These are phyloP conservation scores for Mycena leptocephala DNA, from an alignment of 768 basidiomycete species.

Conservation along the genomic window DNA sequence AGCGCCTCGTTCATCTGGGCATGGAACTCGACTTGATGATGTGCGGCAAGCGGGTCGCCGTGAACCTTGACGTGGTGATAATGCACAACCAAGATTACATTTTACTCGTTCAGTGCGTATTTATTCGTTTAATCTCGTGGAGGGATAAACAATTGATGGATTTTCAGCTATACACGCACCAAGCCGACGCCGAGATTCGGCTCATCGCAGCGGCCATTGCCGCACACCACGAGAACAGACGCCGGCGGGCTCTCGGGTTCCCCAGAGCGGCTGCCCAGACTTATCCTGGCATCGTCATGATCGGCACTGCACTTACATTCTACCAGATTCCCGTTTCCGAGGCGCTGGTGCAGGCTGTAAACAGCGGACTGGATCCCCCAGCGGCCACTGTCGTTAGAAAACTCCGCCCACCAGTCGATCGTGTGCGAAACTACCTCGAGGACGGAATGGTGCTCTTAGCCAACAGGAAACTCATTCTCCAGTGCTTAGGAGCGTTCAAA, in stretches of 20 bases:
- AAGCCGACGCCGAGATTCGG: constrained; percentile 47
- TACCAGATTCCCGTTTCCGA: constrained; percentile 42
- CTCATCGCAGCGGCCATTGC: too few relatives aligned
- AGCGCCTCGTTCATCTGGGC: constrained; percentile 31
- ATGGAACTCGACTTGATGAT: constrained; percentile 43
- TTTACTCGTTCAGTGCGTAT: constrained; percentile 49
- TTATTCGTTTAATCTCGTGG: not conserved
- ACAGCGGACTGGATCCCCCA: not conserved
- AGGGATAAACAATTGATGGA: not conserved
- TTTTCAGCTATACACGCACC: constrained; percentile 2
- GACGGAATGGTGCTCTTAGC: constrained; percentile 17
- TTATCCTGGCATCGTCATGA: constrained; percentile 41
- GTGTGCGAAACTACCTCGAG: not conserved
- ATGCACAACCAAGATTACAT: constrained; percentile 34
- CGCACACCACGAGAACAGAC: constrained; percentile 49
- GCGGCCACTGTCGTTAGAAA: constrained; percentile 10
- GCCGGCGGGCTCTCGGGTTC: constrained; percentile 25
- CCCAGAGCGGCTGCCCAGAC: constrained; percentile 37
- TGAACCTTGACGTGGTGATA: constrained; percentile 45
- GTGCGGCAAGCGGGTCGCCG: constrained; percentile 37
- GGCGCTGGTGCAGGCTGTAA: constrained; percentile 28
- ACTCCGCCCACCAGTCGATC: constrained; percentile 9
- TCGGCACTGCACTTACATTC: constrained; percentile 46
- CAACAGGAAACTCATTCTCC: too few relatives aligned
- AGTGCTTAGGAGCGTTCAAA: constrained; percentile 18